Percentiles rank a stretch among this genome's conserved stretches.
Conservation (phyloP, 371 early-diverging fungal species). For the Mucor mucedo region DNA sequence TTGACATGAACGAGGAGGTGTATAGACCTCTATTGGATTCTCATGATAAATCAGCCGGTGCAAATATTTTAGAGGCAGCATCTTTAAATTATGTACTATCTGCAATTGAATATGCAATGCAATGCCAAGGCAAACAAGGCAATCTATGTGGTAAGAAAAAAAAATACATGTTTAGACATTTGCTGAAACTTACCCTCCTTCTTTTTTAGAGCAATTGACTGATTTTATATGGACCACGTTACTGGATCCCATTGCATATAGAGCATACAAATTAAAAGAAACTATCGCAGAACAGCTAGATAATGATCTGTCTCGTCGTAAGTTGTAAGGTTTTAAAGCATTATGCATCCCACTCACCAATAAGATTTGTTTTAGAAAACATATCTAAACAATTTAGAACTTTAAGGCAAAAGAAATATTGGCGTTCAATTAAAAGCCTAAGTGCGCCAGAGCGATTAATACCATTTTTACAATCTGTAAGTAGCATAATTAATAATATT, state of each 20-base stretch:
- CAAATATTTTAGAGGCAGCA: conserved; percentile 45
- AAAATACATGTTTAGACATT: not conserved
- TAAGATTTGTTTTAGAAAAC: conserved; percentile 28
- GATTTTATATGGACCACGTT: conserved; percentile 50
- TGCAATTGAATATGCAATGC: conserved; percentile 44
- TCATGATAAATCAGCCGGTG: conserved; percentile 38
- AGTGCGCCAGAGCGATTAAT: conserved; percentile 51
- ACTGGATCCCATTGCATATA: conserved; percentile 50
- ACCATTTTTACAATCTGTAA: conserved; percentile 51
- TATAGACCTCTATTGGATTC: conserved; percentile 41
- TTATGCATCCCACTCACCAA: not conserved
- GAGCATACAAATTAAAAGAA: conserved; percentile 34
- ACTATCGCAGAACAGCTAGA: conserved; percentile 25
- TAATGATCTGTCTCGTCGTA: conserved; percentile 36
- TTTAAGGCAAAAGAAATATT: conserved; percentile 59
- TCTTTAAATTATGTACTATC: conserved; percentile 44
- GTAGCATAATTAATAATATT: not conserved
- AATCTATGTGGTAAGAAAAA: conserved; percentile 30
- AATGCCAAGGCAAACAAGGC: conserved; percentile 32
- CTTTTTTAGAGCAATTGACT: conserved; percentile 32
- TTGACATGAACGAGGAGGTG: conserved; percentile 51
- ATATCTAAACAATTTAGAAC: conserved; percentile 43
- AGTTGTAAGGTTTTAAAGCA: not conserved
- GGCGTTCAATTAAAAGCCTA: conserved; percentile 59
- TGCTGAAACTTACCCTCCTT: not conserved